Evolutionary conservation across 2,329 filamentous ascomycete genomes (phyloP), one percentile per base, ranked within the genome.

Genomic region (Alternaria sp.): DNA sequence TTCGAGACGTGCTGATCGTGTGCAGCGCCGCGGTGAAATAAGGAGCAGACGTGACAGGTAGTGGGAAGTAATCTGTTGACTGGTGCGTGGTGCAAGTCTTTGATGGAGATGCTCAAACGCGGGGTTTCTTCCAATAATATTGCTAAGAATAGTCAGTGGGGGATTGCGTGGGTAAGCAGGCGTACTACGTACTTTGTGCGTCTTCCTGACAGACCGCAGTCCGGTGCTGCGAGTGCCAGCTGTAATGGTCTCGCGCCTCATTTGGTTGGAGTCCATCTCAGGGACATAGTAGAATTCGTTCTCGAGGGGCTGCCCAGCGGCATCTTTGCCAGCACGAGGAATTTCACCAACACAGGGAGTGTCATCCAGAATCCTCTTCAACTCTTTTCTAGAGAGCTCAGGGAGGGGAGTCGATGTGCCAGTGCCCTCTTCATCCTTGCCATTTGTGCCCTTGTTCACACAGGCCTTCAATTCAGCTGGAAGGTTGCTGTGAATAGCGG

Each of bases 201-300:
- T 92, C 82, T 97, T 98, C 74, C 95, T 87, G 75, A 95, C 97
- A 74, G 90, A 90, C 68, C 95, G 86, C 73, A 99, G 82, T 71
- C 93, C 95, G 44, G 94, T 94, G 81, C 97, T 97, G 57, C 93
- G 87, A 76, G 97, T 83, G 54, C 92, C 92, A 68, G 94, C 90
- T 1, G 94, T 92, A 14, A 97, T 93, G 22, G 93, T 91, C 55
- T 92, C 87, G 53, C 92, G 88, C 61, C 94, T 87, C 74, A 90
- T 87, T 65, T 89, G 86, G 74, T 98, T 93, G 3, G 85, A 83
- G 75, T 99, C 95, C 73, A 89, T 85, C 78, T 98, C 94, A 0
- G 94, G 92, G 8, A 97, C 85, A 74, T 99, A 99, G 81, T 98
- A 98, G 78, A 96, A 98, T 79, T 99, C 94, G 83, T 92, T 96